phyloP scores from a whole-genome alignment of 116 monocot genomes.

The Iris pallida region DNA sequence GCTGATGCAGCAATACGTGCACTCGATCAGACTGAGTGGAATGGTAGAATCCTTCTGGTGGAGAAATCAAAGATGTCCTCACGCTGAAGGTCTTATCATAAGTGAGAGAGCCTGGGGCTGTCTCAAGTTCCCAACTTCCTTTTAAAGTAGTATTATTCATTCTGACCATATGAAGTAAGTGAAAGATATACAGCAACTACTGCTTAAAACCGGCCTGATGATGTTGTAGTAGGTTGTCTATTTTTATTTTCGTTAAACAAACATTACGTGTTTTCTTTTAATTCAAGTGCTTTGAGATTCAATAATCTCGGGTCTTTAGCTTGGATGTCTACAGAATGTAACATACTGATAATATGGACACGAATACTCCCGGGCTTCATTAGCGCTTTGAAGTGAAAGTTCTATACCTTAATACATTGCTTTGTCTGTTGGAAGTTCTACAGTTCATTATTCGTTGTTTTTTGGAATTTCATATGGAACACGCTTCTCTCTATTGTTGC shows the following conservation, averaged over 20 bases:
- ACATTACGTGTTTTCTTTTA: neutral
- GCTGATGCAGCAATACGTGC: conserved; percentile 71
- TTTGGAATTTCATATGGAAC: too few relatives aligned
- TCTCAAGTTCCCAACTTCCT: neutral
- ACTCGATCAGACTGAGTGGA: conserved; percentile 66
- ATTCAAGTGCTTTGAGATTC: neutral
- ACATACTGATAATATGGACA: neutral
- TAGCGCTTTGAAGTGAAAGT: too few relatives aligned
- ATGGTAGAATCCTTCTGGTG: conserved; percentile 24
- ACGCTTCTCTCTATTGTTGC: too few relatives aligned
- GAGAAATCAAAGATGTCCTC: conserved; percentile 8
- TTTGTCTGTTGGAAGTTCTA: too few relatives aligned
- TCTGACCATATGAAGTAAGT: conserved; percentile 2
- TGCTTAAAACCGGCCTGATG: neutral
- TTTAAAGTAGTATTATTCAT: neutral
- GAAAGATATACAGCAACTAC: neutral
- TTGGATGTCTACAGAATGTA: neutral
- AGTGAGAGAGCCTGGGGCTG: neutral
- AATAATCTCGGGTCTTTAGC: neutral
- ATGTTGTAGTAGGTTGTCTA: neutral
- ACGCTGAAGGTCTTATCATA: conserved; percentile 1
- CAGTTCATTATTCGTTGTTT: too few relatives aligned
- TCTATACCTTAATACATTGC: too few relatives aligned
- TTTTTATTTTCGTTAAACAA: neutral
- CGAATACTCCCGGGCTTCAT: too few relatives aligned